Conservation (phyloP, 768 basidiomycete genomes). For the Ramaria sp. region DNA sequence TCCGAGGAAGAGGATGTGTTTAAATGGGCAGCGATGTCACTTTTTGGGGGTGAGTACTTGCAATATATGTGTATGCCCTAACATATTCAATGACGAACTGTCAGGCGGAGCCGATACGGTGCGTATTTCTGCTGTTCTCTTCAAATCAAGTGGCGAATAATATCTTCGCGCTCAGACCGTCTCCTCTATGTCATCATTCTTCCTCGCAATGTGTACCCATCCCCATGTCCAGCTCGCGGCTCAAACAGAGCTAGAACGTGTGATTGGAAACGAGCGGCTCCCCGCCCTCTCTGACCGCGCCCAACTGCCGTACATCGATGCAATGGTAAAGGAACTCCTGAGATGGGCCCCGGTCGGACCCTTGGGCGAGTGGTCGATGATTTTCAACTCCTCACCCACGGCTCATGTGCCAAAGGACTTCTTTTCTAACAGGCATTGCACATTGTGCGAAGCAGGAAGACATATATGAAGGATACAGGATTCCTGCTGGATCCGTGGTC, state of each 20-base stretch:
- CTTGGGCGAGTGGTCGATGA: too few species aligned
- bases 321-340: too few species aligned
- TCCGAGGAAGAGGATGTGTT: neutral
- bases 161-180: neutral
- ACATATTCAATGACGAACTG: neutral
- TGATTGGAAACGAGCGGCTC: slow-evolving; percentile 22
- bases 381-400: too few species aligned
- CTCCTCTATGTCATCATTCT: slow-evolving; percentile 2
- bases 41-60: neutral
- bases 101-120: slow-evolving; percentile 5
- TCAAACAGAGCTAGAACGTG: slow-evolving; percentile 12
- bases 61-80: neutral
- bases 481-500: too few species aligned
- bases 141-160: neutral
- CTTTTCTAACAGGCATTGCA: too few species aligned
- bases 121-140: neutral
- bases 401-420: too few species aligned
- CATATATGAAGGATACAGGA: too few species aligned
- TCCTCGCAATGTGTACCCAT: slow-evolving; percentile 10
- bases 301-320: too few species aligned
- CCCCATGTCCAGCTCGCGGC: slow-evolving; percentile 6
- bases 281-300: slow-evolving; percentile 23
- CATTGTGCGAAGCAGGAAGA: too few species aligned
- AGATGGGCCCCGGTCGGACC: too few species aligned
- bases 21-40: neutral